Evolutionary conservation across 2,329 filamentous ascomycete species (phyloP), one percentile per base, ranked within the genome.

Genomic region (Sporothrix pallida): DNA sequence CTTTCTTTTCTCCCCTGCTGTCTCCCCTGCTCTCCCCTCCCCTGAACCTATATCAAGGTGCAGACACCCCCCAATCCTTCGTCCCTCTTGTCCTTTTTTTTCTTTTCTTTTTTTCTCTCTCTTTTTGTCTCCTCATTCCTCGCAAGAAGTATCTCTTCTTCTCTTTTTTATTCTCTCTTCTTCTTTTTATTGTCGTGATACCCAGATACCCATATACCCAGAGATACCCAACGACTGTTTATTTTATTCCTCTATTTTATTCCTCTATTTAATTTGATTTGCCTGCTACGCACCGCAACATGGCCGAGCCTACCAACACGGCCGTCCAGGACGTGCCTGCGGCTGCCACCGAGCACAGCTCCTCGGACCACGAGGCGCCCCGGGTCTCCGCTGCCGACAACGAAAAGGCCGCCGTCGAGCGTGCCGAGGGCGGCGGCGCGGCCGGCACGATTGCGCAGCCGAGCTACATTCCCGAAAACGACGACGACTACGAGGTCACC

Each of bases 401-500:
- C 58, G 71, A 72, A 60, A 72, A 72, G 71, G 62, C 50, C 23
- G 63, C 20, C 42, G 63, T 73, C 9, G 71, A 73, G 52, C 63
- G 50, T 37, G 58, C 56, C 62, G 71, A 69, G 44, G 54, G 48
- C 42, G 60, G 46, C 17, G 62, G 26, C n/a, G 46, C n/a, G 26
- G 50, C 44, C 8, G 48, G n/a, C 62, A 72, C 20, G 5, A 69
- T 13, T n/a, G 44, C 37, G 31, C 2, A 52, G n/a, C 12, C 37
- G 50, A 15, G 56, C 31, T 79, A 79, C 71, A 77, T 82, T 48
- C 80, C 80, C 2, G 71, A 78, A 46, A 78, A 72, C 63, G 81
- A 82, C 73, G 78, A 79, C 26, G 79, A 82, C 71, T 83, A 83
- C 76, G 78, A 80, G 74, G 81, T 83, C 68, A 83, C 82, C 4